Percentiles rank a stretch among this genome's conserved stretches.
These are phyloP conservation scores for Vaucheria bursata DNA, from an alignment of 352 stramenopile genomes.

Conservation along the genomic window DNA sequence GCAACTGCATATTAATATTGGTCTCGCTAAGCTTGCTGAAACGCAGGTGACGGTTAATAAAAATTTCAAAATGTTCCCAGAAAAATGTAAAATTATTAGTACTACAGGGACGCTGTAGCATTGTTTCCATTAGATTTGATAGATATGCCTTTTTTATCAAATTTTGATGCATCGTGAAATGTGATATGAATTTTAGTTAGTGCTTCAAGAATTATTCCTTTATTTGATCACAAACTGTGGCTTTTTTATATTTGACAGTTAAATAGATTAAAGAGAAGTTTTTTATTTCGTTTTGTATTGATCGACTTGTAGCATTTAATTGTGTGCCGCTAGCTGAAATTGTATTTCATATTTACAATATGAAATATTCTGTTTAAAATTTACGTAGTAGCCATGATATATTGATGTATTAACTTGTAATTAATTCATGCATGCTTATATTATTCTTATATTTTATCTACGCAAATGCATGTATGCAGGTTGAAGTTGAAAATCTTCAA, in stretches of 20 bases:
- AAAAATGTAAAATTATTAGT: too few species aligned
- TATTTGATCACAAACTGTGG: too few species aligned
- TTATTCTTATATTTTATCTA: not conserved
- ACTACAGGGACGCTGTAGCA: not conserved
- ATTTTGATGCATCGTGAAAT: not conserved
- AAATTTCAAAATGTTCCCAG: not conserved
- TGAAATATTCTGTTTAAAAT: not conserved
- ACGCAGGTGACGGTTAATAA: slow-evolving; percentile 65
- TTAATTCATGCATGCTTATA: not conserved
- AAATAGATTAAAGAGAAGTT: too few species aligned
- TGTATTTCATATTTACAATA: not conserved
- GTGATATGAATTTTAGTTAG: not conserved
- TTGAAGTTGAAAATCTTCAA: slow-evolving; percentile 60
- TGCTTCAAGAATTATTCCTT: not conserved
- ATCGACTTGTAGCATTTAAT: too few species aligned
- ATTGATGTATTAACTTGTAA: not conserved
- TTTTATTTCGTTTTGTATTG: too few species aligned
- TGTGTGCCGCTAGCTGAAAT: too few species aligned
- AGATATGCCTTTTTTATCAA: not conserved
- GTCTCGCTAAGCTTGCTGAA: slow-evolving; percentile 92
- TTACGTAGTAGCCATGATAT: not conserved
- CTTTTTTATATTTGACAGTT: too few species aligned
- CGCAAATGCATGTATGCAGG: slow-evolving; percentile 6
- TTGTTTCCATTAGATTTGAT: not conserved
- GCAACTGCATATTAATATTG: slow-evolving; percentile 91